Evolutionary conservation across 495 filamentous ascomycete genomes (phyloP), one percentile per base, ranked within the genome.

Genomic region (Lophiotrema nucula): DNA sequence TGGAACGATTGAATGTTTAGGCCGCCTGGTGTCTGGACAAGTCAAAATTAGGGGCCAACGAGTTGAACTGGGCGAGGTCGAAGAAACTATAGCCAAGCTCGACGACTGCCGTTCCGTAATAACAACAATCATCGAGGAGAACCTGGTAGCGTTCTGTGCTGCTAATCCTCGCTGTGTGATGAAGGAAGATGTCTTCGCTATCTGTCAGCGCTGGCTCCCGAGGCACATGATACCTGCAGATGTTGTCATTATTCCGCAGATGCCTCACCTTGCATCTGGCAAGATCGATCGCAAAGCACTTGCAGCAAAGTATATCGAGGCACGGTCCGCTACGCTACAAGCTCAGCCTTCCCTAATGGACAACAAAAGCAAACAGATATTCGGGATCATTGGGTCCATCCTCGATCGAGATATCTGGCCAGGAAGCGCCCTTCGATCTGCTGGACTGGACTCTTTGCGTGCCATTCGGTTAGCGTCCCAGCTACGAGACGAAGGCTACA

Each of bases 41-140:
- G 82, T 95, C 15, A 95, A 95, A 65, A 73, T 95, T 4, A 78
- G 88, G 21, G 90, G 90, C 1, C 90, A 92, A 67, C 75, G 90
- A 43, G 77, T 95, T 24, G 90, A 95, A 62, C 81, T 95, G 1
- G 89, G 88, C 1, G 90, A 95, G 66, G 78, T 93, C 12, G 90
- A 95, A 64, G 81, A 88, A 51, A 82, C 81, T 15, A 77, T 87
- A 4, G 69, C 81, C 47, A 77, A 79, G 58, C 73, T 80, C 0
- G 66, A 74, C 1, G 78, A 76, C 4, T 77, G 82, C 18, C 74
- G 72, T 33, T 76, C 73, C 44, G 82, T 80, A 4, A 77, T 85
- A 35, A 85, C 80, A 3, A 75, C 79, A 15, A 79, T 93, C 1
- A 73, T 86, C 33, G 71, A 73, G 3, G 78, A 80, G 2, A 77